These are phyloP conservation scores for Colletotrichum noveboracense DNA, from an alignment of 2,329 filamentous ascomycete species.

Conservation along the genomic window DNA sequence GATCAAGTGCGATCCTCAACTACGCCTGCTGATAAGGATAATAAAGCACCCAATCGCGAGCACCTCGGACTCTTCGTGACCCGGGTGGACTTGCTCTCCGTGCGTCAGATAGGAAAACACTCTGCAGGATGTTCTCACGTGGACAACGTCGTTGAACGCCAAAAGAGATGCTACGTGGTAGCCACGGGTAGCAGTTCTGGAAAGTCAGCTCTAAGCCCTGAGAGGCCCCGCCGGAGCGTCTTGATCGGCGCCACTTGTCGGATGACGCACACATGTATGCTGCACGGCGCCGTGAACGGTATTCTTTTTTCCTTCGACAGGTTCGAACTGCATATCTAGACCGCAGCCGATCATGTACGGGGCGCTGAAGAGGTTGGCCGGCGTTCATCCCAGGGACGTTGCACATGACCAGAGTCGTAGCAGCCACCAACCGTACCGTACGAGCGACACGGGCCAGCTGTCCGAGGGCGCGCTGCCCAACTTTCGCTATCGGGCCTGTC, in stretches of 20 bases:
- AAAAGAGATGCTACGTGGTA: not conserved
- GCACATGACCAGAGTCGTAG: not conserved
- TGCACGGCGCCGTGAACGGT: conserved; percentile 6
- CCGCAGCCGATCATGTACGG: not conserved
- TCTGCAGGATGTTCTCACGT: not conserved
- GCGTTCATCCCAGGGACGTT: not conserved
- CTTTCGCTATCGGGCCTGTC: not conserved
- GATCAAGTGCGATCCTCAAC: not conserved
- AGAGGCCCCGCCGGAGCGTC: not conserved
- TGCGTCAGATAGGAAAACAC: not conserved
- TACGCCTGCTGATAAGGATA: not conserved
- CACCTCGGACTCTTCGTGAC: not conserved
- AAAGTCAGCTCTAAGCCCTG: not conserved
- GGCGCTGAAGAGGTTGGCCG: not conserved
- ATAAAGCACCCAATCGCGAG: not conserved
- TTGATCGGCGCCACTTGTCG: not conserved
- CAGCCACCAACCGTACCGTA: not conserved
- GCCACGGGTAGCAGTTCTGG: not conserved
- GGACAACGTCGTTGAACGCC: not conserved
- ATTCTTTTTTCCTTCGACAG: not conserved
- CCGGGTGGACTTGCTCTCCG: not conserved
- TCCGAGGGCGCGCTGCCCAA: not conserved
- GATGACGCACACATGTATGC: conserved; percentile 3
- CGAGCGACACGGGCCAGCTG: not conserved
- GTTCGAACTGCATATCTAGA: not conserved